Evolutionary conservation across 257 asterid genomes (phyloP), one percentile per base, ranked within the genome.

Genomic region (Ballota nigra): DNA sequence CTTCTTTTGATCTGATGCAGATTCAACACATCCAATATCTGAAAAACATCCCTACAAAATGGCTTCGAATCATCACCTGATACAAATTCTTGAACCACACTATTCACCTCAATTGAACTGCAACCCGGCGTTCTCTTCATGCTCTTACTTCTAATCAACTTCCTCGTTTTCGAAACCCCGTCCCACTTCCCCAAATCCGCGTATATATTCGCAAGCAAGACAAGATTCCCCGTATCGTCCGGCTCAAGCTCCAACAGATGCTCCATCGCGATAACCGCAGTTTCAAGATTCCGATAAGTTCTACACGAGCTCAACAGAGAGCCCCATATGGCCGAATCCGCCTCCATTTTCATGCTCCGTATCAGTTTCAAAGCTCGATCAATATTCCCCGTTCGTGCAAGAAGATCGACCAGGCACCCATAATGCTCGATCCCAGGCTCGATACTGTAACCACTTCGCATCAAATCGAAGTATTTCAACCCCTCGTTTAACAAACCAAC

Each of bases 171-270:
- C 12, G 91, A 83, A 47, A 92, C 98, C 55, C 82, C 91, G 0
- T 88, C 95, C 97, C 98, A 90, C 31, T 80, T 85, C 11, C 94
- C 88, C 11, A 83, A 84, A 75, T 88, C 98, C 10, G 95, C 97
- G 3, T 84, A 87, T 10, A 88, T 82, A 41, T 92, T 90, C 1
- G 97, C 95, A 2, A 90, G 91, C 79, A 86, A 51, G 4, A 90
- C 75, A 16, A 83, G 83, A 77, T 88, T 90, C 66, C 96, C 96
- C 0, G 84, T 82, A 70, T 90, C 96, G 5, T 82, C 95, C 0
- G 92, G 97, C 58, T 92, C 91, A 1, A 86, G 86, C 78, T 86
- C 88, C 20, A 83, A 26, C 8, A 92, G 78, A 52, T 75, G 78
- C 24, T 88, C 87, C 86, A 77, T 81, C 8, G 97, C 97, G 61